Evolutionary conservation across 106 monocot species (phyloP).

Genomic region (Alisma plantagoaquatica): DNA sequence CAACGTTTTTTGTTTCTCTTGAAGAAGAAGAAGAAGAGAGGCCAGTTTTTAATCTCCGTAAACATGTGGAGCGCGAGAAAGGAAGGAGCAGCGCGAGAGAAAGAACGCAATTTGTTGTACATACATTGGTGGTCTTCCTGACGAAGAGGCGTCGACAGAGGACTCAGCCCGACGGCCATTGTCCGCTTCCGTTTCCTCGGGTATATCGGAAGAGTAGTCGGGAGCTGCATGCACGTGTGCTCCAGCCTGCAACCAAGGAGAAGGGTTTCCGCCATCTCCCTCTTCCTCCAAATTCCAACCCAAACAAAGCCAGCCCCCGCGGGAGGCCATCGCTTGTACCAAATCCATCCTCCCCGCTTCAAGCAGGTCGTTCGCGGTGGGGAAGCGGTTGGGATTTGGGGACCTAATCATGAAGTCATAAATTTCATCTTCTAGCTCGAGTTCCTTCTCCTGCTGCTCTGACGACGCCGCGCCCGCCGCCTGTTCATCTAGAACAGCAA

Average conservation of each 20-base stretch:
- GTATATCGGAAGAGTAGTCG: neutral
- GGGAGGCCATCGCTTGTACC: constrained; percentile 33
- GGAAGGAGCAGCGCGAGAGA: neutral
- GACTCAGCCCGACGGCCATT: neutral
- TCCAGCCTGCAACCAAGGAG: constrained; percentile 40
- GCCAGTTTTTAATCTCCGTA: neutral
- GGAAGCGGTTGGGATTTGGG: constrained; percentile 37
- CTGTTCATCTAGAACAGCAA: too few species aligned
- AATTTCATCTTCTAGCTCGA: constrained; percentile 58
- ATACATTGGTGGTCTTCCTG: constrained; percentile 22
- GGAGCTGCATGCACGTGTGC: neutral
- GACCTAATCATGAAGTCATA: constrained; percentile 71
- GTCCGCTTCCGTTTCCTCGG: neutral
- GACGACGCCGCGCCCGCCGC: too few species aligned
- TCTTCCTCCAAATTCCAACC: constrained; percentile 37
- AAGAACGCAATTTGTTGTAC: constrained; percentile 8
- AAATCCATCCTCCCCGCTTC: constrained; percentile 55
- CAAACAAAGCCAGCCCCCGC: constrained; percentile 63
- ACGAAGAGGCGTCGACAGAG: constrained; percentile 12
- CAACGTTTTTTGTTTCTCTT: constrained; percentile 16
- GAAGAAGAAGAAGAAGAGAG: constrained; percentile 2
- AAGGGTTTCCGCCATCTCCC: neutral
- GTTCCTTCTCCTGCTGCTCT: too few species aligned
- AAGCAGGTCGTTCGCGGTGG: constrained; percentile 46
- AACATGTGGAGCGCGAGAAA: neutral